Percentiles rank a stretch among this genome's conserved stretches.
Evolutionary conservation across 2,329 filamentous ascomycete genomes (phyloP).

Genomic region (Diatrype stigma): DNA sequence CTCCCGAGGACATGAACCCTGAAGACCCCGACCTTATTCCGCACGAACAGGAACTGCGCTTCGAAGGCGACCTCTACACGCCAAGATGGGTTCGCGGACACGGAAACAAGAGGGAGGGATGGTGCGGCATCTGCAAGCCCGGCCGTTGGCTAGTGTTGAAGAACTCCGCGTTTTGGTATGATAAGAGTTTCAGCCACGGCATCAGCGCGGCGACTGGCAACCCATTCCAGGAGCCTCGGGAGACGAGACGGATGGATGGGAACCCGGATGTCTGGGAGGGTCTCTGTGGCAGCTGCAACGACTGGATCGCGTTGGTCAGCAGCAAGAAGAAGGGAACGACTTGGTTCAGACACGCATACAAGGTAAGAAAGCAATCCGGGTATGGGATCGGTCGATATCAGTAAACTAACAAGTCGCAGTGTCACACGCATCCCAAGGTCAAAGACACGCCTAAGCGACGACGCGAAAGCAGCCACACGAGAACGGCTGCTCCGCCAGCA

Average conservation of each 20-base stretch:
- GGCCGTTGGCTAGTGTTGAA: constrained; percentile 83
- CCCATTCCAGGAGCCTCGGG: constrained; percentile 72
- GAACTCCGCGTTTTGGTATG: constrained; percentile 91
- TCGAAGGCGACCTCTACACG: constrained; percentile 78
- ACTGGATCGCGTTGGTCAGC: constrained; percentile 77
- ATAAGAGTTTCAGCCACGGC: constrained; percentile 85
- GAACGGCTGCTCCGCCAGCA: constrained; percentile 38
- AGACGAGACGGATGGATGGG: constrained; percentile 71
- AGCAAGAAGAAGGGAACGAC: constrained; percentile 91
- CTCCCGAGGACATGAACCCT: constrained; percentile 77
- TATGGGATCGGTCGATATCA: neutral
- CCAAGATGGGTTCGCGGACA: constrained; percentile 81
- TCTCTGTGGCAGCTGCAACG: constrained; percentile 71
- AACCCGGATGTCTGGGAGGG: constrained; percentile 81
- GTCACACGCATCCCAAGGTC: constrained; percentile 67
- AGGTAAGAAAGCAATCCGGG: constrained; percentile 47
- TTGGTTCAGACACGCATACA: constrained; percentile 87
- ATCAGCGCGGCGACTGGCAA: constrained; percentile 78
- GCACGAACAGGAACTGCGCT: constrained; percentile 74
- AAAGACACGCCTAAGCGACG: constrained; percentile 67
- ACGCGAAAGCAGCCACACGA: constrained; percentile 55
- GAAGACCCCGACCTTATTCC: constrained; percentile 70
- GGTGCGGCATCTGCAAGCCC: constrained; percentile 85
- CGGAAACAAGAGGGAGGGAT: constrained; percentile 82
- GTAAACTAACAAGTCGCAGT: constrained; percentile 40